Conservation (phyloP, 179 eudicot genomes). For the Silene noctiflora region DNA sequence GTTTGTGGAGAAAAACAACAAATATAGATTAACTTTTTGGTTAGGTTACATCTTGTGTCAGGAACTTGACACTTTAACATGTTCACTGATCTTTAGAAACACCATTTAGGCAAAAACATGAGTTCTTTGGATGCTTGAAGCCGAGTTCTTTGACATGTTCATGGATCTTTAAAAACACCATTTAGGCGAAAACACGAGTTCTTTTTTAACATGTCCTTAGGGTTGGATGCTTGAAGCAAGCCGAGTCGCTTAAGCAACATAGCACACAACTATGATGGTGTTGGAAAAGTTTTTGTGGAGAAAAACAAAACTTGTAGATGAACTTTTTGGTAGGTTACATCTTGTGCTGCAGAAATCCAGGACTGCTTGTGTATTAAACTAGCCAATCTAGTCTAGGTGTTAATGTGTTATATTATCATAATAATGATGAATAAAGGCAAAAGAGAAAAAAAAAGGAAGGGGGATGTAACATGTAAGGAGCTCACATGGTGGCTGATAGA, state of each 20-base stretch:
- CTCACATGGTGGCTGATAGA: constrained; percentile 38
- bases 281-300: neutral
- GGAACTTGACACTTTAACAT: neutral
- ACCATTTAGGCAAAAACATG: neutral
- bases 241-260: neutral
- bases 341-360: neutral
- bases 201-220: neutral
- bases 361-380: no score
- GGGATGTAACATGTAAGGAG: constrained; percentile 30
- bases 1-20: no score
- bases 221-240: neutral
- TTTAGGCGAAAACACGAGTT: neutral
- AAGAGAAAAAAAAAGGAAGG: constrained; percentile 13
- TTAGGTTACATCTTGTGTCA: no score
- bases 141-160: neutral
- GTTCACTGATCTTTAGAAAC: neutral
- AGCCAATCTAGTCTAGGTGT: neutral
- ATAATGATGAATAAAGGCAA: constrained; percentile 16
- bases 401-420: neutral
- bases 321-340: no score
- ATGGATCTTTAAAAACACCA: neutral
- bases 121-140: neutral
- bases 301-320: no score
- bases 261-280: neutral
- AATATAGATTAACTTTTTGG: no score